Percentiles rank a stretch among this genome's conserved stretches.
Conservation (phyloP, 495 filamentous ascomycete genomes). For the Talaromyces liani region DNA sequence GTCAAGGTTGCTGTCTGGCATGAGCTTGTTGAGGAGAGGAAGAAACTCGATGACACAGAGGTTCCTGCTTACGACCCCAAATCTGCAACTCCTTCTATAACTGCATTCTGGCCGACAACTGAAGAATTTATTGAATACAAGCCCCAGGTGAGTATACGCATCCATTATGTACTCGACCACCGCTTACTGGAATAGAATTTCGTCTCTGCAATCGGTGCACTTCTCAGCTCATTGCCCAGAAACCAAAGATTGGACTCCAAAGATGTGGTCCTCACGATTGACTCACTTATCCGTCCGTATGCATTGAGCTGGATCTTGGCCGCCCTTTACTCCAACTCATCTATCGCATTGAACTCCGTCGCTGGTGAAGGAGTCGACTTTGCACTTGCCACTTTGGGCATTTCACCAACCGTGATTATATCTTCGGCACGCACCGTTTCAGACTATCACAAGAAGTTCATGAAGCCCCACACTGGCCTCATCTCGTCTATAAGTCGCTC, state of each 20-base stretch:
- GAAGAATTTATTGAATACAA: slow-evolving; percentile 72
- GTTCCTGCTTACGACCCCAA: slow-evolving; percentile 44
- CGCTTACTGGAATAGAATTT: slow-evolving; percentile 50
- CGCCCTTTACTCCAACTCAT: slow-evolving; percentile 75
- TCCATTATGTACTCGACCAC: too few relatives aligned
- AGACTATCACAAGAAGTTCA: slow-evolving; percentile 53
- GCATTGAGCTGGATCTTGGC: slow-evolving; percentile 72
- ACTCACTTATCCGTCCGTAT: slow-evolving; percentile 72
- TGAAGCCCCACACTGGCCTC: slow-evolving; percentile 39
- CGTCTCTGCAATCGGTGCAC: slow-evolving; percentile 69
- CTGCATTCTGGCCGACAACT: slow-evolving; percentile 52
- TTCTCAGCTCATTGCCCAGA: slow-evolving; percentile 65
- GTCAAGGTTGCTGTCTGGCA: slow-evolving; percentile 82
- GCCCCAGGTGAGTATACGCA: slow-evolving; percentile 38
- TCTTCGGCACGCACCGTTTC: slow-evolving; percentile 67
- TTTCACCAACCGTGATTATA: slow-evolving; percentile 78
- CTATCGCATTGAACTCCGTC: slow-evolving; percentile 83
- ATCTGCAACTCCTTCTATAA: slow-evolving; percentile 45
- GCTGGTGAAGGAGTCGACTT: slow-evolving; percentile 65
- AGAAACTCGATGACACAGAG: slow-evolving; percentile 31
- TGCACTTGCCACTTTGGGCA: slow-evolving; percentile 56
- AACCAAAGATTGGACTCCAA: slow-evolving; percentile 60
- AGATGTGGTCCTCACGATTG: slow-evolving; percentile 85
- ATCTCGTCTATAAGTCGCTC: slow-evolving; percentile 57
- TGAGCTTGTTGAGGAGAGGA: slow-evolving; percentile 65